Percentiles rank a stretch among this genome's conserved stretches.
Conservation (phyloP, 2,329 filamentous ascomycete species). For the Aspergillus pseudoglaucus region DNA sequence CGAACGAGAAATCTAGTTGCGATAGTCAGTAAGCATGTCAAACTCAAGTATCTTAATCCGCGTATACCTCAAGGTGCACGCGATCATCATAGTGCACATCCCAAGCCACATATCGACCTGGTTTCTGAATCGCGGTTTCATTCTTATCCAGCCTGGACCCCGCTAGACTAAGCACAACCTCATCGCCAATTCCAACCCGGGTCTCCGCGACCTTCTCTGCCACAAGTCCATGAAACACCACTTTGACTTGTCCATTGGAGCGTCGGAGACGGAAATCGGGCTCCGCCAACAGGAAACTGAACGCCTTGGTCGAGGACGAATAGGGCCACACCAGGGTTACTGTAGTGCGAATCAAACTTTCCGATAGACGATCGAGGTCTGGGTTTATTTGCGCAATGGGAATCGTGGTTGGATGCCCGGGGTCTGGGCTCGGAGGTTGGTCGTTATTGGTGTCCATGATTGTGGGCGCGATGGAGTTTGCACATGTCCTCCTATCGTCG, state of each 20-base stretch:
- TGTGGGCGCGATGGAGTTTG: slow-evolving; percentile 11
- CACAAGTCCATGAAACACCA: slow-evolving; percentile 64
- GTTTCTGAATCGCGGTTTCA: slow-evolving; percentile 46
- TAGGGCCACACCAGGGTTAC: slow-evolving; percentile 90
- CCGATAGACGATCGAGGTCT: slow-evolving; percentile 16
- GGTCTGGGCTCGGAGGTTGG: slow-evolving; percentile 16
- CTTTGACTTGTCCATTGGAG: slow-evolving; percentile 70
- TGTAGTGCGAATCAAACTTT: slow-evolving; percentile 54
- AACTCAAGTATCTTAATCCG: neutral
- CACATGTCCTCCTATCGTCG: slow-evolving; percentile 7
- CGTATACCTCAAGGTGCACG: slow-evolving; percentile 32
- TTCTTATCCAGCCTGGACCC: slow-evolving; percentile 60
- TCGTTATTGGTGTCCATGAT: slow-evolving; percentile 23
- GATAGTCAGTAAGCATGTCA: slow-evolving; percentile 1
- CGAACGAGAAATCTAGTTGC: slow-evolving; percentile 20
- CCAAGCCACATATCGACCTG: slow-evolving; percentile 52
- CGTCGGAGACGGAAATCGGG: slow-evolving; percentile 74
- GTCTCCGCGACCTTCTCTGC: slow-evolving; percentile 63
- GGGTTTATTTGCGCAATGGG: slow-evolving; percentile 40
- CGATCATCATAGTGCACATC: slow-evolving; percentile 46
- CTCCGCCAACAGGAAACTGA: slow-evolving; percentile 77
- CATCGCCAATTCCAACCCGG: slow-evolving; percentile 71
- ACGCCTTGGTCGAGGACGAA: slow-evolving; percentile 65
- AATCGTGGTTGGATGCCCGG: slow-evolving; percentile 19
- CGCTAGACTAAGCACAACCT: slow-evolving; percentile 61